Percentiles rank a stretch among this genome's conserved stretches.
Evolutionary conservation across 108 stramenopile genomes (phyloP).

Genomic region (Cyclotella baltica): DNA sequence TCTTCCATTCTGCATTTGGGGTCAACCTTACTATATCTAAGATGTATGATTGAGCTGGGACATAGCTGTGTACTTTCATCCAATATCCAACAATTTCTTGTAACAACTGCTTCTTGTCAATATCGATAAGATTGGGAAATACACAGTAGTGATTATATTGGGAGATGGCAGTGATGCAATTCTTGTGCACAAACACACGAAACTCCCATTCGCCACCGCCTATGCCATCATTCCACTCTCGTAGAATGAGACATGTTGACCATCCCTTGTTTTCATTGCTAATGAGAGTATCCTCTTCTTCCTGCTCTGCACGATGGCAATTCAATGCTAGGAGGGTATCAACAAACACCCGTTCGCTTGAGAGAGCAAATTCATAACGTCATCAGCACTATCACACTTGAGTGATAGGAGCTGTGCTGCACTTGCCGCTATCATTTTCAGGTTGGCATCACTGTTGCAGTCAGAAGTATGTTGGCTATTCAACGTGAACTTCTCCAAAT

Average conservation of each 20-base stretch:
- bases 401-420: not conserved
- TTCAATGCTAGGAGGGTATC: not conserved
- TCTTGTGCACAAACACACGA: not conserved
- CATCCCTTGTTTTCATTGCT: not conserved
- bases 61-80: not conserved
- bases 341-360: not conserved
- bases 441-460: not conserved
- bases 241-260: not conserved
- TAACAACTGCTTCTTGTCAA: not conserved
- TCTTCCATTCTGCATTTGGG: not conserved
- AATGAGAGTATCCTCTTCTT: no score
- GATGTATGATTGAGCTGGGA: not conserved
- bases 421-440: not conserved
- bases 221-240: not conserved
- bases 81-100: not conserved
- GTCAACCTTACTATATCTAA: not conserved
- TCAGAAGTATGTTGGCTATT: not conserved
- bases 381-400: not conserved
- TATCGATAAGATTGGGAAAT: not conserved
- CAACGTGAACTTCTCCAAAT: not conserved
- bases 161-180: not conserved
- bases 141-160: conserved; percentile 1
- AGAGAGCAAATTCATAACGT: not conserved
- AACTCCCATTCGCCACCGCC: not conserved
- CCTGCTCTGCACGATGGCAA: not conserved